phyloP scores from a whole-genome alignment of 345 rosid genomes.

The Brassica juncea region DNA sequence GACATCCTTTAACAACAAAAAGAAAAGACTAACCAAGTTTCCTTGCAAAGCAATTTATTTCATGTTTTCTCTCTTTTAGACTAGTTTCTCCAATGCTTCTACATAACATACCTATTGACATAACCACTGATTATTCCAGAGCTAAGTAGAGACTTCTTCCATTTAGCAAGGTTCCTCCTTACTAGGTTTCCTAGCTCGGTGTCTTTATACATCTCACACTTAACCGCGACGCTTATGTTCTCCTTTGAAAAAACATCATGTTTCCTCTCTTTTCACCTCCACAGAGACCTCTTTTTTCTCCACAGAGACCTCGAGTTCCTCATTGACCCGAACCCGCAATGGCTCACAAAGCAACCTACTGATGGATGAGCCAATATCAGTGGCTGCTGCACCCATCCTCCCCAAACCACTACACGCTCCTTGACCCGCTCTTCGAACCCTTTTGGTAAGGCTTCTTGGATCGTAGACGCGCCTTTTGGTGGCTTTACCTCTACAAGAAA shows the following conservation, averaged over 20 bases:
- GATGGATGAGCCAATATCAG: constrained; percentile 51
- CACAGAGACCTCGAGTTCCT: constrained; percentile 55
- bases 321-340: constrained; percentile 70
- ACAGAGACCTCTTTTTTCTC: constrained; percentile 44
- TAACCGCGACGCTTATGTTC: constrained; percentile 43
- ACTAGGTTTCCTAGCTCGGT: constrained; percentile 43
- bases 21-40: neutral
- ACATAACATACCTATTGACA: constrained; percentile 39
- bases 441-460: constrained; percentile 69
- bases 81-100: constrained; percentile 16
- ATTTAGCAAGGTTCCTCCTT: constrained; percentile 47
- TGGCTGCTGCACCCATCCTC: constrained; percentile 61
- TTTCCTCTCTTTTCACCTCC: constrained; percentile 51
- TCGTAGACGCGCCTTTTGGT: constrained; percentile 49
- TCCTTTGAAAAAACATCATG: constrained; percentile 56
- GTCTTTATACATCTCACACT: constrained; percentile 49
- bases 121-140: constrained; percentile 40
- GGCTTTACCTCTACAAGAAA: constrained; percentile 61
- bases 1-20: no score
- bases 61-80: neutral
- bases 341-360: constrained; percentile 72
- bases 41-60: neutral
- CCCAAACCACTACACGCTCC: constrained; percentile 53
- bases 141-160: constrained; percentile 38
- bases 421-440: constrained; percentile 60